Evolutionary conservation across 2,329 filamentous ascomycete species (phyloP).

Genomic region (Grosmannia serpens): DNA sequence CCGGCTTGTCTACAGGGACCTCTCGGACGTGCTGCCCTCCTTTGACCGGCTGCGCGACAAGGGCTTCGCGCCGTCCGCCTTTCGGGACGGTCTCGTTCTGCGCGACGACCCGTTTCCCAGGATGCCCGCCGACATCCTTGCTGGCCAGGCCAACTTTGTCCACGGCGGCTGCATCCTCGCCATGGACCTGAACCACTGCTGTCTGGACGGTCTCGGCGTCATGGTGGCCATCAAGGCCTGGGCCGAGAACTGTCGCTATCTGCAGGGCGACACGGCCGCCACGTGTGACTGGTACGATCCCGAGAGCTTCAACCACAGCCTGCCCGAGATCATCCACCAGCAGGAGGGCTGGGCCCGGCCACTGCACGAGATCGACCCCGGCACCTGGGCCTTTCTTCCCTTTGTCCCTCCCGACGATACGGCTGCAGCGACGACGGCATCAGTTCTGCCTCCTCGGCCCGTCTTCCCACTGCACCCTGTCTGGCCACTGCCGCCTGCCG

Average conservation of each 20-base stretch:
- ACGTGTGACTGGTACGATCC: background rate
- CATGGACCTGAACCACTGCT: constrained; percentile 3
- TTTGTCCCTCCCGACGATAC: background rate
- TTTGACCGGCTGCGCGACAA: background rate
- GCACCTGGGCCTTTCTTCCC: background rate
- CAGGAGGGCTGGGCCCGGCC: background rate
- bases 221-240: background rate
- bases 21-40: background rate
- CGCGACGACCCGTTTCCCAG: constrained; percentile 1
- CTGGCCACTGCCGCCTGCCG: background rate
- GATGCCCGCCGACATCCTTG: background rate
- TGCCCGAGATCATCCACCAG: background rate
- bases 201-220: background rate
- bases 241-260: constrained; percentile 1
- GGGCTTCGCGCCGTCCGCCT: background rate
- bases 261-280: background rate
- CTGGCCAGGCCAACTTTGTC: constrained; percentile 3
- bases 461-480: background rate
- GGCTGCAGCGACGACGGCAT: background rate
- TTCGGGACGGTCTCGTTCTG: background rate
- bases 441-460: background rate
- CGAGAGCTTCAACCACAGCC: constrained; percentile 3
- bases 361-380: background rate
- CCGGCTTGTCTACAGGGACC: background rate
- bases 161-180: constrained; percentile 1